These are phyloP conservation scores for Rhipidocladum racemiflorum DNA, from an alignment of 176 grass and related monocot species.

Conservation along the genomic window DNA sequence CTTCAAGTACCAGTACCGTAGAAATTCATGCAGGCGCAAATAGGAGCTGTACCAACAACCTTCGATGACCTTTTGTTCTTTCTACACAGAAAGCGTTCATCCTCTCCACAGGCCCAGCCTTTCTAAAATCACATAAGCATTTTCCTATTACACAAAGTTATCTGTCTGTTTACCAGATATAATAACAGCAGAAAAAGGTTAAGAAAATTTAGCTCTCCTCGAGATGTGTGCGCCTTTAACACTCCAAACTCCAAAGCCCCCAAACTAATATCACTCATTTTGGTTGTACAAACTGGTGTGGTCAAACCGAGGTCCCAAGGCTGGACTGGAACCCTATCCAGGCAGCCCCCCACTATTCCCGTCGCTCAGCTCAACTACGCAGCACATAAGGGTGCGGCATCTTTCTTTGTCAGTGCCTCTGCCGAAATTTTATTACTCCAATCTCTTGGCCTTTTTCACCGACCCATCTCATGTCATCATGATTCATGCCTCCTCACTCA, in stretches of 20 bases:
- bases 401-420: constrained; percentile 25
- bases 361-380: neutral
- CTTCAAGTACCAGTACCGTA: neutral
- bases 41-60: neutral
- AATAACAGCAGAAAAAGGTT: constrained; percentile 4
- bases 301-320: constrained; percentile 57
- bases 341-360: neutral
- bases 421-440: constrained; percentile 20
- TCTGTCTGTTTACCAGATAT: constrained; percentile 20
- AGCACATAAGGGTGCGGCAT: neutral
- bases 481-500: constrained; percentile 21
- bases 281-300: constrained; percentile 23
- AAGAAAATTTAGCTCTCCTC: neutral
- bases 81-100: neutral
- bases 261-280: constrained; percentile 7
- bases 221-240: constrained; percentile 44
- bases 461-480: constrained; percentile 36
- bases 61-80: neutral
- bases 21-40: neutral
- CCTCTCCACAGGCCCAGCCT: constrained; percentile 11
- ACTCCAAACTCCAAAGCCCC: constrained; percentile 19
- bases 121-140: neutral
- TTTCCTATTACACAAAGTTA: constrained; percentile 12
- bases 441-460: constrained; percentile 37
- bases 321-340: constrained; percentile 32